Conservation (phyloP, 2,329 filamentous ascomycete genomes). For the Colletotrichum magnum region DNA sequence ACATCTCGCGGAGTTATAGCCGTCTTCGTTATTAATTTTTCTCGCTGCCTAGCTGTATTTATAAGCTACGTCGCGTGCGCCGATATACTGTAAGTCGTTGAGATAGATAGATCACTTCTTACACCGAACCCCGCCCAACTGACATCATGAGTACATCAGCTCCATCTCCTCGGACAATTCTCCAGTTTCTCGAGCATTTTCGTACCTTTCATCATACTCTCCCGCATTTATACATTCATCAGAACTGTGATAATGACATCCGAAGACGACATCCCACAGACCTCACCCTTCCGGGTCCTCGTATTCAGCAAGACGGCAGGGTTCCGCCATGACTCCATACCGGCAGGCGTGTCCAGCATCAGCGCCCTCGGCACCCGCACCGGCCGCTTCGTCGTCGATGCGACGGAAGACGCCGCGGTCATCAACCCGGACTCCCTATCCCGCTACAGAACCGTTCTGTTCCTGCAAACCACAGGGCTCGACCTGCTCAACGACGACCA, state of each 20-base stretch:
- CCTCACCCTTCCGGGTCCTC: slow-evolving; percentile 49
- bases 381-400: slow-evolving; percentile 49
- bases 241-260: not conserved
- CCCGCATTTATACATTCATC: not conserved
- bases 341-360: slow-evolving; percentile 51
- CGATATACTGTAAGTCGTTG: not conserved
- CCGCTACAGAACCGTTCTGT: slow-evolving; percentile 53
- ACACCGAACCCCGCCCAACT: not conserved
- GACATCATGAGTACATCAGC: not conserved
- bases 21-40: not conserved
- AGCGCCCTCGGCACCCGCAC: slow-evolving; percentile 46
- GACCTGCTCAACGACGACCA: slow-evolving; percentile 52
- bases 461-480: slow-evolving; percentile 55
- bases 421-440: slow-evolving; percentile 50
- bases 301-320: slow-evolving; percentile 56
- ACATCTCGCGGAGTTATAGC: not conserved
- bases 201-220: not conserved
- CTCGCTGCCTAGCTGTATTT: not conserved
- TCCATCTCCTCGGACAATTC: not conserved
- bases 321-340: slow-evolving; percentile 57
- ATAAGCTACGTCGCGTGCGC: not conserved
- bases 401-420: slow-evolving; percentile 52
- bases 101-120: not conserved
- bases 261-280: not conserved
- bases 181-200: not conserved